Evolutionary conservation across 441 rosid species (phyloP), one percentile per base, ranked within the genome.

Genomic region (Arabidopsis hybrid): DNA sequence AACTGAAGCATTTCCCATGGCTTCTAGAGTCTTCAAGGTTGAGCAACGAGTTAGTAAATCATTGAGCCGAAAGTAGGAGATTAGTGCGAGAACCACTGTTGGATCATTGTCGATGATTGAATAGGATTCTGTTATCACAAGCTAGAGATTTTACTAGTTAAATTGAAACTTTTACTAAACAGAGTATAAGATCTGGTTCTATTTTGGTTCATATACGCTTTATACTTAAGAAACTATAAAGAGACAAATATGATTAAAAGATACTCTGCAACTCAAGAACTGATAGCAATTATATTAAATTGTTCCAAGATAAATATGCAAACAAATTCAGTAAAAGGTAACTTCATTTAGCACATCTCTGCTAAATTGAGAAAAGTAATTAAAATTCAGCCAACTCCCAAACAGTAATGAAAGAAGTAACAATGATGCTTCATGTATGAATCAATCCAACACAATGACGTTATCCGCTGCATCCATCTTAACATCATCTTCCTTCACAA

Each of bases 361-460:
- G 52, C 26, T 3, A 47, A 47, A 16, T 3, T 7, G 52, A 47
- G 26, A 47, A 47, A 47, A 47, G 10, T 16, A 16, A 16, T 26
- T 26, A 16, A 14, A 3, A 47, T 2, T 46, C 50, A 47, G 52
- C 11, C 26, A 47, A 50, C 2, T 8, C 13, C 6, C 7, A 34
- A 32, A 8, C 12, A 56, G 10, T 38, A 59, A 17, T 39, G 31
- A 60, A 11, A 39, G 49, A 60, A 34, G 52, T 47, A 47, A 16
- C 52, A 16, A 47, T 47, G 5, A 16, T 47, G 2, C 3, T 14
- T 7, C 7, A 43, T 43, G 47, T 43, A 43, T 43, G 16, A 68
- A 8, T 45, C 56, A 34, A 6, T 69, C 65, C 26, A 38, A 18
- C 14, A 59, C 7, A 69, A 45, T 57, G 56, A 69, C 12, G 32